These are phyloP conservation scores for Sutorius eximius DNA, from an alignment of 1,284 basidiomycete genomes.

Conservation along the genomic window DNA sequence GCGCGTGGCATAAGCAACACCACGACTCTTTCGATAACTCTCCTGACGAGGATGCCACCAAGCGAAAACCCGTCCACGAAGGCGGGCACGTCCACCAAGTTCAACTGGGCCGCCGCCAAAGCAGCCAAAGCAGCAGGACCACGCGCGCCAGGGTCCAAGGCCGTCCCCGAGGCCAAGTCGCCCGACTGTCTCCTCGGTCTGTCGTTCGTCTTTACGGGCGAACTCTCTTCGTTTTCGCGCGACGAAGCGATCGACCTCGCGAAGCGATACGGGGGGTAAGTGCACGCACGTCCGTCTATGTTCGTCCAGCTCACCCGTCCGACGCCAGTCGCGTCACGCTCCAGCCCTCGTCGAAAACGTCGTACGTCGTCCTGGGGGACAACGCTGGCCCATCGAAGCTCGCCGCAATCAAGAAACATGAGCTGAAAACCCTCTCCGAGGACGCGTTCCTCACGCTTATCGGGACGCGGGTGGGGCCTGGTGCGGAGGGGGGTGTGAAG, in stretches of 20 bases:
- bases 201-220: slow-evolving; percentile 95
- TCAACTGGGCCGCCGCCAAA: slow-evolving; percentile 64
- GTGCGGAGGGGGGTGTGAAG: slow-evolving; percentile 33
- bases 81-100: slow-evolving; percentile 15
- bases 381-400: slow-evolving; percentile 90
- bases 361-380: slow-evolving; percentile 86
- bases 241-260: slow-evolving; percentile 88
- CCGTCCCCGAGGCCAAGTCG: slow-evolving; percentile 70
- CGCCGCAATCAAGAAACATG: slow-evolving; percentile 79
- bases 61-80: not conserved
- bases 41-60: slow-evolving; percentile 6
- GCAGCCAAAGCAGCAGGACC: slow-evolving; percentile 74
- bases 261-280: slow-evolving; percentile 90
- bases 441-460: slow-evolving; percentile 89
- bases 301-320: not conserved
- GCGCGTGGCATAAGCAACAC: too few relatives aligned
- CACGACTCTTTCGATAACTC: too few relatives aligned
- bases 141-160: slow-evolving; percentile 75
- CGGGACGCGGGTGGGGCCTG: slow-evolving; percentile 53
- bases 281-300: not conserved
- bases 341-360: slow-evolving; percentile 89
- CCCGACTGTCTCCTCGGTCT: slow-evolving; percentile 86
- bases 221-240: slow-evolving; percentile 82
- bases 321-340: slow-evolving; percentile 75
- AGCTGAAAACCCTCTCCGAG: slow-evolving; percentile 77